Evolutionary conservation across 1,284 basidiomycete species (phyloP), one percentile per base, ranked within the genome.

Genomic region (Papiliotrema laurentii): DNA sequence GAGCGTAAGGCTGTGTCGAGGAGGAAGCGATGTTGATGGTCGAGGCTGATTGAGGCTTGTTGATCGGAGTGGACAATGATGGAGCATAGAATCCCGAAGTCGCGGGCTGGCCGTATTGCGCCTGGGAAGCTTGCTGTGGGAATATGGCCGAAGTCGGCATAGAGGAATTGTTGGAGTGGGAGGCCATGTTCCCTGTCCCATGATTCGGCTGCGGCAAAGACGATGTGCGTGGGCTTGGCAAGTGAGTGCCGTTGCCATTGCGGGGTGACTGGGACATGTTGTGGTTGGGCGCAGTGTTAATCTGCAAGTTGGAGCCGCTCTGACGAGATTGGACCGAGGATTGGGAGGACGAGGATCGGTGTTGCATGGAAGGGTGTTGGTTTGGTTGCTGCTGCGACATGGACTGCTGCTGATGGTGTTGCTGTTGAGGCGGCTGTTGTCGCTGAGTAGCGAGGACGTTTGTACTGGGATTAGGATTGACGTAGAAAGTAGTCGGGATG

Each of bases 1-100:
- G 67, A 10, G 65, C 68, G 53, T 68, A 71, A 2, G 65, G 63
- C 24, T 56, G 60, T 5, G 52, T 46, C 1, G 59, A 66, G 2
- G 64, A 65, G 2, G 59, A 60, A 6, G 65, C 61, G 39, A 68
- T 62, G 49, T 64, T 65, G 55, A 64, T 53, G 2, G 50, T 59
- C 28, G 51, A 55, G 1, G 56, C 45, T 1, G 58, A 54, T 27
- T 49, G 19, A 16, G 24, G 42, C 19, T 10, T 21, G 13, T 19
- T 38, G 21, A 39, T 50, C 7, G 54, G 43, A 11, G 58, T 49
- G 10, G 55, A 58, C 18, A 55, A 45, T 4, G 61, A 61, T 5
- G 64, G 56, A 7, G 62, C 53, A 49, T 50, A 43, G 41, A 50
- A 55, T 45, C 19, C 44, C 38, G 28, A 30, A 31, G 26, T 34